Conservation (phyloP, 2,329 filamentous ascomycete species). For the Bipolaris victoriae region DNA sequence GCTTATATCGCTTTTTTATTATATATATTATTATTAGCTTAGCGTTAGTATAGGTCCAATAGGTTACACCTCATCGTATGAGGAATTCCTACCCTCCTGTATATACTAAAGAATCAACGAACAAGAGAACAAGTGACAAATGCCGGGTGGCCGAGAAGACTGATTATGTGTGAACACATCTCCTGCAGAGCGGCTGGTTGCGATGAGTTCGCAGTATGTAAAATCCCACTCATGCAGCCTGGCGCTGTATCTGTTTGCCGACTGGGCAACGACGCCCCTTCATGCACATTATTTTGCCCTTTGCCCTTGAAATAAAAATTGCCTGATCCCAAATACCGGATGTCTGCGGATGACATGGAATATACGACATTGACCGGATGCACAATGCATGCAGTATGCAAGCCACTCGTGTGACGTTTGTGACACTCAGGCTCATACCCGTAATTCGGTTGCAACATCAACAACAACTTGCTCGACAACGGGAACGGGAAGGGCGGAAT, state of each 20-base stretch:
- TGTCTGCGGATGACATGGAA: not conserved
- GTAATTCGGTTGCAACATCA: slow-evolving; percentile 6
- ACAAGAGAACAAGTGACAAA: not conserved
- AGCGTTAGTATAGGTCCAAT: not conserved
- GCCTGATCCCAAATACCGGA: slow-evolving; percentile 18
- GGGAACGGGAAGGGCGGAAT: no score
- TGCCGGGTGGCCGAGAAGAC: not conserved
- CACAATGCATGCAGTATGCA: slow-evolving; percentile 15
- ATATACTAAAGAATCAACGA: not conserved
- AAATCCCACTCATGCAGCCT: slow-evolving; percentile 14
- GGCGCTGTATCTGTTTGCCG: slow-evolving; percentile 5
- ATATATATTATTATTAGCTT: not conserved
- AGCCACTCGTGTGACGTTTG: slow-evolving; percentile 13
- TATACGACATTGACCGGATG: slow-evolving; percentile 24
- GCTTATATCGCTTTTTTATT: no score
- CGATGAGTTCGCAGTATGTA: slow-evolving; percentile 21
- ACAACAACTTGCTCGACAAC: not conserved
- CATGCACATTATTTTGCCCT: slow-evolving; percentile 17
- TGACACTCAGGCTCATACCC: slow-evolving; percentile 20
- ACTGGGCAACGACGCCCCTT: slow-evolving; percentile 10
- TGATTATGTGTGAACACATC: not conserved
- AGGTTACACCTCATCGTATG: not conserved
- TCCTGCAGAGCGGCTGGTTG: slow-evolving; percentile 16
- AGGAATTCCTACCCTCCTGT: not conserved
- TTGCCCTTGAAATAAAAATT: not conserved